Conservation (phyloP, 768 basidiomycete species). For the Hydnum rufescens region DNA sequence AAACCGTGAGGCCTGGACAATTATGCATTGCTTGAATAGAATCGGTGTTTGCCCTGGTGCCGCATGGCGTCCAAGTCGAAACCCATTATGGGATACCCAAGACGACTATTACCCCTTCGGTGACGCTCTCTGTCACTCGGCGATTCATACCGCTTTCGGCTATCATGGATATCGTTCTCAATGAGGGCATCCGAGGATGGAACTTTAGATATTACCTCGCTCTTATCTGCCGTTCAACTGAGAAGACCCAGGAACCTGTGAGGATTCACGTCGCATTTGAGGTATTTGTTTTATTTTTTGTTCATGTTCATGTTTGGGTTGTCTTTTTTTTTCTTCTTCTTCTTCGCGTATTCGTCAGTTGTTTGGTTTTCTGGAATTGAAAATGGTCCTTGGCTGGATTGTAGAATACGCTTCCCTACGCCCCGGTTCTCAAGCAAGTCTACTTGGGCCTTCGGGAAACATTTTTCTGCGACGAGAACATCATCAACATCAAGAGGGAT, state of each 20-base stretch:
- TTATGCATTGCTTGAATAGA: too few species aligned
- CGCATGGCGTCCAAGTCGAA: constrained; percentile 57
- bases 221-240: constrained; percentile 17
- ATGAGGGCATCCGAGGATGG: constrained; percentile 57
- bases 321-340: constrained; percentile 1
- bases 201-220: constrained; percentile 48
- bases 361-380: not conserved
- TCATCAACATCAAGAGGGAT: too few species aligned
- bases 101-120: constrained; percentile 13
- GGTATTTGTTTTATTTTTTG: constrained; percentile 22
- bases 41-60: constrained; percentile 44
- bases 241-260: constrained; percentile 10
- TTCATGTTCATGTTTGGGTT: not conserved
- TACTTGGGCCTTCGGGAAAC: constrained; percentile 29
- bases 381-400: not conserved
- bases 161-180: constrained; percentile 45
- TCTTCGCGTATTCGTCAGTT: constrained; percentile 3
- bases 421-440: constrained; percentile 37
- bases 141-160: constrained; percentile 38
- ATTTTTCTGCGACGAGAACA: not conserved
- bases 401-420: constrained; percentile 45
- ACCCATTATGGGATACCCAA: constrained; percentile 38
- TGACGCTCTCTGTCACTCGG: constrained; percentile 19
- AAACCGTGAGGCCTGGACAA: too few species aligned
- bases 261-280: constrained; percentile 37